phyloP scores from a whole-genome alignment of 2,329 filamentous ascomycete genomes.

The Colletotrichum echinochloae region DNA sequence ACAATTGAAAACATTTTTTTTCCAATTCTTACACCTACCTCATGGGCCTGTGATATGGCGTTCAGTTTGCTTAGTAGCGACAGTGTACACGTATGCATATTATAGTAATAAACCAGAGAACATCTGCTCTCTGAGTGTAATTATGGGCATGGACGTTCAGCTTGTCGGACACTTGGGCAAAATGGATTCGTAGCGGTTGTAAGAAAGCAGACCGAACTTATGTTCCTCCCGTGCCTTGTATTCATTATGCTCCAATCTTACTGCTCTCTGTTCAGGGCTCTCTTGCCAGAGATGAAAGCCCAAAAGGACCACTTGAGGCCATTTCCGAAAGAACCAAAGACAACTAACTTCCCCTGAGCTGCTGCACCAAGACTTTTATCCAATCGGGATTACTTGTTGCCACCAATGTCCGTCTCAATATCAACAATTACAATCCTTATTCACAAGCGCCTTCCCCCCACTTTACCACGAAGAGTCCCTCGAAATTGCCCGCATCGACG shows the following conservation, averaged over 20 bases:
- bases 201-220: neutral
- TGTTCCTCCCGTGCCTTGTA: too few relatives aligned
- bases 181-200: neutral
- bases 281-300: neutral
- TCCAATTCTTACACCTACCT: neutral
- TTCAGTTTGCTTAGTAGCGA: neutral
- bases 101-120: neutral
- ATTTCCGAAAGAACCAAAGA: neutral
- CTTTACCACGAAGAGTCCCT: neutral
- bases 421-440: too few relatives aligned
- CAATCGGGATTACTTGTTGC: neutral
- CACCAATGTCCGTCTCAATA: too few relatives aligned
- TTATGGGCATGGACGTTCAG: neutral
- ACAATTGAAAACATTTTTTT: slow-evolving; percentile 23
- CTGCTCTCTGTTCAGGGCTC: too few relatives aligned
- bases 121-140: neutral
- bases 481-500: neutral
- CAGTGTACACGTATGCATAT: neutral
- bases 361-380: neutral
- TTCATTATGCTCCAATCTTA: too few relatives aligned
- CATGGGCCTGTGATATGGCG: neutral
- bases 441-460: neutral
- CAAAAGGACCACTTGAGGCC: neutral
- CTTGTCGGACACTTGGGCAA: neutral
- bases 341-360: neutral